Percentiles rank a stretch among this genome's conserved stretches.
Evolutionary conservation across 1,284 basidiomycete species (phyloP).

Genomic region (Papiliotrema fonsecae): DNA sequence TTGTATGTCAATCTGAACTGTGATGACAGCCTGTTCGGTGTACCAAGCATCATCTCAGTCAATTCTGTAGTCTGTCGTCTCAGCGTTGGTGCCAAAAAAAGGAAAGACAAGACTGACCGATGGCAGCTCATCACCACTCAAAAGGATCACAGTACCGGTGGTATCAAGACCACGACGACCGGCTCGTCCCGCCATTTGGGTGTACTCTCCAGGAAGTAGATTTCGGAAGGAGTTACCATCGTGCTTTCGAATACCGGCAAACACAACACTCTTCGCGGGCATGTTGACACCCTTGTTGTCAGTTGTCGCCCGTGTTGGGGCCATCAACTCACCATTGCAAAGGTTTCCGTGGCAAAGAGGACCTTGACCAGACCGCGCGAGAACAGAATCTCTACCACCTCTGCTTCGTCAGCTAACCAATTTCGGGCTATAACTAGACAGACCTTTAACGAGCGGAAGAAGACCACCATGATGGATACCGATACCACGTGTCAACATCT

Average conservation of each 20-base stretch:
- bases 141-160: constrained; percentile 93
- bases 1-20: constrained; percentile 99
- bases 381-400: constrained; percentile 96
- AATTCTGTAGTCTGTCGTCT: constrained; percentile 62
- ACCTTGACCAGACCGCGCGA: constrained; percentile 94
- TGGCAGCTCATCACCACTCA: constrained; percentile 77
- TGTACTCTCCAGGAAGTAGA: constrained; percentile 85
- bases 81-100: neutral
- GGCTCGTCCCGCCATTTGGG: constrained; percentile 98
- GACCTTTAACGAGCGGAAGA: constrained; percentile 91
- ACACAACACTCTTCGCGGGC: constrained; percentile 96
- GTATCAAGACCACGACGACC: constrained; percentile 91
- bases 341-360: constrained; percentile 97
- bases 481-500: constrained; percentile 85
- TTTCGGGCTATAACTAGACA: constrained; percentile 11
- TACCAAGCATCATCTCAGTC: constrained; percentile 87
- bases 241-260: constrained; percentile 92
- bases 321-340: constrained; percentile 76
- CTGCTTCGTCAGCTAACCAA: constrained; percentile 66
- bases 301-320: neutral
- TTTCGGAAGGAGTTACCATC: constrained; percentile 84
- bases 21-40: constrained; percentile 84
- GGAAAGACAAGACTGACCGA: constrained; percentile 60
- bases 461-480: constrained; percentile 97
- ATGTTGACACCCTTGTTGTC: constrained; percentile 86